Evolutionary conservation across 306 rosid species (phyloP), one percentile per base, ranked within the genome.

Genomic region (Rosa lucieae): DNA sequence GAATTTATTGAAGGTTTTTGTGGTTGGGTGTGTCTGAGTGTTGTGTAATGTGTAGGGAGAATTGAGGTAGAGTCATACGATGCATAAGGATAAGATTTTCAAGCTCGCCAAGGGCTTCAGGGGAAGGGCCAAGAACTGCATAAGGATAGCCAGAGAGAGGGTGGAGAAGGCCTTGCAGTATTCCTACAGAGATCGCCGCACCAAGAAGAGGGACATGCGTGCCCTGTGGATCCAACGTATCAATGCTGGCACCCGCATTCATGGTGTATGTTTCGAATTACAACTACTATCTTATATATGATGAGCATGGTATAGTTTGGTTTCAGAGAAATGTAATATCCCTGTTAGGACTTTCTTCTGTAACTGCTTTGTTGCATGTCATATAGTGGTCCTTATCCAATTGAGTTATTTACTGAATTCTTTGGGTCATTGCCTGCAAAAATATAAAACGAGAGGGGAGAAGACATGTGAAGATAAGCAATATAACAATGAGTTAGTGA

Each of bases 141-240:
- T 95, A 76, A 87, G 97, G 89, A 92, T 92, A 78, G 93, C 99
- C 10, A 90, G 98, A 83, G 99, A 95, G 87, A 89, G 99, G 73
- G 98, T 95, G 72, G 99, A 95, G 85, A 95, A 95, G 90, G 99
- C 98, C 35, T 88, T 95, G 92, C 99, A 92, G 84, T 92, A 95
- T 86, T 91, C 99, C 32, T 95, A 95, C 79, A 86, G 99, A 72
- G 99, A 95, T 37, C 98, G 99, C n/a, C 91, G 98, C 29, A 92
- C 84, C 86, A 95, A 95, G 89, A 95, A 95, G 87, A 85, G 99
- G 4, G 99, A 95, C 78, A 93, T 95, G 99, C 90, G 98, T 26
- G 88, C 93, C 42, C 99, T 95, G 71, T 95, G 99, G 99, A 95
- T 95, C 73, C 93, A 89, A 70, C 87, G 98, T 51, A 95, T 93